Evolutionary conservation across 108 stramenopile species (phyloP), one percentile per base, ranked within the genome.

Genomic region (Pseudonitzschia pungens): DNA sequence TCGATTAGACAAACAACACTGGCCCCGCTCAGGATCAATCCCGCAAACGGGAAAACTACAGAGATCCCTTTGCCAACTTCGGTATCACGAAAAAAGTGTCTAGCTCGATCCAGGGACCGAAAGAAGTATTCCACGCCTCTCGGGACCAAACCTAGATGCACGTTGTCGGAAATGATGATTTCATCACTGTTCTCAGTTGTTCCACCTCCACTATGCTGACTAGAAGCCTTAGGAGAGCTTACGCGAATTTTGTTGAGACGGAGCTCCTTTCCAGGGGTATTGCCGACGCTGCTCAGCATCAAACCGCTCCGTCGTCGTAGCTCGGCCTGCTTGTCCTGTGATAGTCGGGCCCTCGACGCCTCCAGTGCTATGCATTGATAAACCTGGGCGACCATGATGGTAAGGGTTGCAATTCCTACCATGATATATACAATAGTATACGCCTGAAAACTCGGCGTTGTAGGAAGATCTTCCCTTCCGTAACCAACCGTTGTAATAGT

Each of bases 401-500:
- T 96, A 71, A 96, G 76, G 9, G 80, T 68, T 4, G 88, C 86
- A 71, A 96, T 92, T 0, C 95, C 95, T 20, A 87, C 71, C 18
- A 93, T 72, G 22, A 96, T 85, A 69, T 83, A 91, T 44, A 88
- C 51, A 26, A 87, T 88, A 20, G 87, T 91, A 66, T 88, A 92
- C 16, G 84, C 75, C 69, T 89, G 91, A 65, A 95, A 89, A 2
- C 76, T 84, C 0, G 87, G 80, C 11, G 84, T 80, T 26, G 88
- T 84, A 27, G 95, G 95, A 21, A 87, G 73, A 42, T 83, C 76
- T 10, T 87, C 74, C 51, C 84, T 80, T 18, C 95, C 95, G 68
- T 92, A 94, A 74, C 95, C 83, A 21, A 92, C 95, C 1, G 95
- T 96, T 16, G 95, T 96, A 12, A 93, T 87, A 22, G 95, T 91